These are phyloP conservation scores for Trichoderma asperelloides DNA, from an alignment of 495 filamentous ascomycete species.

Conservation along the genomic window DNA sequence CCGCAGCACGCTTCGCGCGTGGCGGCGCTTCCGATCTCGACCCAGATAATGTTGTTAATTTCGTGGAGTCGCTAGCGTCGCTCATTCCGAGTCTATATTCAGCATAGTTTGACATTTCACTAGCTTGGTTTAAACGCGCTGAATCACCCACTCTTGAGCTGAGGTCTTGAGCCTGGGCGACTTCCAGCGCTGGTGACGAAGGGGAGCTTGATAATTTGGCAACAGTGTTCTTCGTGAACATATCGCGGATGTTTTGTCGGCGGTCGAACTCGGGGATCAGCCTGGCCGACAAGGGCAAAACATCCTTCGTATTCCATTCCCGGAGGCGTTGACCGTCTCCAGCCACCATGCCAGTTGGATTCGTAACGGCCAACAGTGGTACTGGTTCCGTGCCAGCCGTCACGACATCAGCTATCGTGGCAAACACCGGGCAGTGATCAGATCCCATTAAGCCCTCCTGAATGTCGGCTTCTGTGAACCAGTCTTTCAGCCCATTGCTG, in stretches of 20 bases:
- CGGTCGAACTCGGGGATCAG: slow-evolving; percentile 82
- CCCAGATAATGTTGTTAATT: not conserved
- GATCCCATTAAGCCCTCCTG: slow-evolving; percentile 94
- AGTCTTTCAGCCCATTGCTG: slow-evolving; percentile 67
- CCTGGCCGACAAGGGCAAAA: slow-evolving; percentile 68
- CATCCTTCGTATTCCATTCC: slow-evolving; percentile 56
- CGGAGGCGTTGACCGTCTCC: slow-evolving; percentile 55
- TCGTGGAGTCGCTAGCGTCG: not conserved
- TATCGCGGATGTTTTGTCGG: slow-evolving; percentile 79
- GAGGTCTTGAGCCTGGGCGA: too few species aligned
- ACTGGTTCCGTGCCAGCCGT: slow-evolving; percentile 38
- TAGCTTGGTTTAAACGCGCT: too few species aligned
- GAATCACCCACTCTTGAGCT: too few species aligned
- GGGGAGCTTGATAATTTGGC: slow-evolving; percentile 6
- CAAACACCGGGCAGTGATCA: slow-evolving; percentile 93
- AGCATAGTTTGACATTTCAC: too few species aligned
- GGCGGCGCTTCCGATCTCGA: not conserved
- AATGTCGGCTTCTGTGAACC: slow-evolving; percentile 84
- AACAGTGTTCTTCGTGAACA: slow-evolving; percentile 58
- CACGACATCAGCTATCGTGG: slow-evolving; percentile 49
- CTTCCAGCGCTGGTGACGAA: not conserved
- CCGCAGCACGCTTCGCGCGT: not conserved
- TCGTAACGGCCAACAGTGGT: slow-evolving; percentile 67
- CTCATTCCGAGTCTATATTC: not conserved
- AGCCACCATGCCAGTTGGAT: slow-evolving; percentile 62